phyloP scores from a whole-genome alignment of 192 early-diverging fungal species.

The Entophlyctis luteolus region DNA sequence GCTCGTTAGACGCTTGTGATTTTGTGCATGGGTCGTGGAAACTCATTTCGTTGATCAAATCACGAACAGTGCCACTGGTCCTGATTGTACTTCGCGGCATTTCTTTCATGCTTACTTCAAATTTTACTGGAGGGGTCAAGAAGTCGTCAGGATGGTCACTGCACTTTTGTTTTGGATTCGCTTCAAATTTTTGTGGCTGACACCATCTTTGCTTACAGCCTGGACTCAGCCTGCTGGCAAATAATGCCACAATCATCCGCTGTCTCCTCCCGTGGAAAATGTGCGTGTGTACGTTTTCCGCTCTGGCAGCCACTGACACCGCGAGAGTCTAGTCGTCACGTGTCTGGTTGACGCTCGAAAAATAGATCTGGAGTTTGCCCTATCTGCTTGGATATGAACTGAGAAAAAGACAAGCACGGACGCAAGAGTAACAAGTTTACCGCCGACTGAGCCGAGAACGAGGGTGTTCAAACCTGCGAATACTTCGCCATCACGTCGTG shows the following conservation, averaged over 20 bases:
- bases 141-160: no score
- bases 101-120: no score
- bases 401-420: slow-evolving; percentile 2
- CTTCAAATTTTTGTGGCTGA: not conserved
- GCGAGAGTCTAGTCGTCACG: not conserved
- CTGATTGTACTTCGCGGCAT: not conserved
- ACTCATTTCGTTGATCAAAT: no score
- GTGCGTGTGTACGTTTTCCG: not conserved
- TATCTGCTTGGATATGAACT: not conserved
- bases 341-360: slow-evolving; percentile 4
- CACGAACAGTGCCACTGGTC: no score
- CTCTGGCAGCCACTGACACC: not conserved
- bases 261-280: no score
- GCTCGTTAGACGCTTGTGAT: no score
- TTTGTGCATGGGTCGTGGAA: no score
- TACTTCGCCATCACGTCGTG: not conserved
- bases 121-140: no score
- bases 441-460: not conserved
- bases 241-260: no score
- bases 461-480: not conserved
- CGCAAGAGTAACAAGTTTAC: not conserved
- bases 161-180: no score
- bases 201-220: not conserved
- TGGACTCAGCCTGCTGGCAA: not conserved
- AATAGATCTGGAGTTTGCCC: not conserved